Evolutionary conservation across 179 eudicot genomes (phyloP).

Genomic region (Silene coronaria): DNA sequence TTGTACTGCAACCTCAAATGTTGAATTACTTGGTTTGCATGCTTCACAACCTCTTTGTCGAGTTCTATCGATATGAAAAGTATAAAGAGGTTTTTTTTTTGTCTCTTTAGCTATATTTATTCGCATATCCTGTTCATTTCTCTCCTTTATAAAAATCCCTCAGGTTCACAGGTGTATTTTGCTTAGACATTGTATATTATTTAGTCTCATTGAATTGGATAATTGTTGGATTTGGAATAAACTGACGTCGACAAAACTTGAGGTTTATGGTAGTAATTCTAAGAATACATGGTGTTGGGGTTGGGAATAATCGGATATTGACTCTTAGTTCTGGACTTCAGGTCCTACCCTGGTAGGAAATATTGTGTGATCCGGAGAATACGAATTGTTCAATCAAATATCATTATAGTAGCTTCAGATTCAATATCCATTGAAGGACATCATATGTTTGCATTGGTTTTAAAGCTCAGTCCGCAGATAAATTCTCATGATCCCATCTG

Average conservation of each 20-base stretch:
- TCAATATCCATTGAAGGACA: not conserved
- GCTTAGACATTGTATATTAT: not conserved
- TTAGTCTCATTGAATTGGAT: not conserved
- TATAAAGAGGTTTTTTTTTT: constrained; percentile 50
- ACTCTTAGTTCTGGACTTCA: no score
- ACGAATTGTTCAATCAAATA: constrained; percentile 1
- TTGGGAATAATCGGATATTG: no score
- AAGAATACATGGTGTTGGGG: not conserved
- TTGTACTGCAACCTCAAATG: constrained; percentile 44
- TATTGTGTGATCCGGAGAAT: not conserved
- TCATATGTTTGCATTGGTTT: not conserved
- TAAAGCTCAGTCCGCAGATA: not conserved
- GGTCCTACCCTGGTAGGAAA: not conserved
- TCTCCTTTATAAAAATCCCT: not conserved
- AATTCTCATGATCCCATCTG: not conserved
- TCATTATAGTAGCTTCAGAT: not conserved
- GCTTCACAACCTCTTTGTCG: constrained; percentile 62
- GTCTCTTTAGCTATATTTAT: not conserved
- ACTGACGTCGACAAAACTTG: not conserved
- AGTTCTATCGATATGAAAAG: constrained; percentile 42
- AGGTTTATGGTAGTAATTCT: not conserved
- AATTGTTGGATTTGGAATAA: not conserved
- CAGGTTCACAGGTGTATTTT: not conserved
- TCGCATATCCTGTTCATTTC: not conserved
- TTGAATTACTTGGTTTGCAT: constrained; percentile 49